A percentile compares a stretch with the other conserved stretches of the same genome.
phyloP scores from a whole-genome alignment of 305 asterid genomes.

The Fraxinus nigra region DNA sequence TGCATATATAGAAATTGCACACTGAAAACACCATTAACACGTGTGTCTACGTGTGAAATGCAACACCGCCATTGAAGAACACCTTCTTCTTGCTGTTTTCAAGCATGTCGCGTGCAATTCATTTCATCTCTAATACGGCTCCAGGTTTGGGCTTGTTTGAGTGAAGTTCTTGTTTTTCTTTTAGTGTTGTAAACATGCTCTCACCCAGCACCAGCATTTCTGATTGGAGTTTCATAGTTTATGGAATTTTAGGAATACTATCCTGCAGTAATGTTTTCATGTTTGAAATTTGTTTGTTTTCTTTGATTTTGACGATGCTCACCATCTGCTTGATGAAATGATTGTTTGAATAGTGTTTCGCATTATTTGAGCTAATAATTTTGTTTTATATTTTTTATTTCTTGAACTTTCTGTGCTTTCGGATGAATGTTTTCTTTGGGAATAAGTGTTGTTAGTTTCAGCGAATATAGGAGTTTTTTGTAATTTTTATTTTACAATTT shows the following conservation, averaged over 20 bases:
- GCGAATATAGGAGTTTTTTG: not conserved
- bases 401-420: not conserved
- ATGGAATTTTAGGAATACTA: not conserved
- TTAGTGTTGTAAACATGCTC: not conserved
- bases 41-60: slow-evolving; percentile 7
- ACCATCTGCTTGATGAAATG: slow-evolving; percentile 46
- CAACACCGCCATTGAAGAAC: slow-evolving; percentile 22
- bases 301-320: slow-evolving; percentile 6
- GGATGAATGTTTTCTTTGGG: not conserved
- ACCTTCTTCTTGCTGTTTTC: slow-evolving; percentile 8
- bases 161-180: not conserved
- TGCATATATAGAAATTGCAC: not conserved
- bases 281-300: not conserved
- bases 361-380: not conserved
- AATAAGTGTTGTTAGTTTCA: not conserved
- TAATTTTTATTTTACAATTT: not conserved
- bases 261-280: not conserved
- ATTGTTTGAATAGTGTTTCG: not conserved
- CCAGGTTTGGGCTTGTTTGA: slow-evolving; percentile 31
- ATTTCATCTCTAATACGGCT: slow-evolving; percentile 29
- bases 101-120: slow-evolving; percentile 44
- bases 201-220: slow-evolving; percentile 3
- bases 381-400: not conserved
- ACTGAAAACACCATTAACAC: not conserved
- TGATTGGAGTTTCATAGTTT: not conserved